These are phyloP conservation scores for Lolium rigidum DNA, from an alignment of 176 grass and related monocot species.

Conservation along the genomic window DNA sequence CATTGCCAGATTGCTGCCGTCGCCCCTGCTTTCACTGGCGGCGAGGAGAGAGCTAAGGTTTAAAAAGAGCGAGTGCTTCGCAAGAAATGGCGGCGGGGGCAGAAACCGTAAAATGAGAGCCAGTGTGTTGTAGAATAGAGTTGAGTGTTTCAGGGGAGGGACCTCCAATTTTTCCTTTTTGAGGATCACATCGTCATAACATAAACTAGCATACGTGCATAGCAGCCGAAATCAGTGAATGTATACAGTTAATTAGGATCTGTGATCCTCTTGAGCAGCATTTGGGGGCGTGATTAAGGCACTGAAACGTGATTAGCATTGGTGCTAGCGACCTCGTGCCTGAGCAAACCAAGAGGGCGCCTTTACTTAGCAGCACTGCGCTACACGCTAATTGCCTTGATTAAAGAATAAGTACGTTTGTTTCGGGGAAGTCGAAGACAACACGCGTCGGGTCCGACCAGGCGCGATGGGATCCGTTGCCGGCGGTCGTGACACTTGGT, in stretches of 20 bases:
- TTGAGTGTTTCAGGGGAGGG: too few relatives aligned
- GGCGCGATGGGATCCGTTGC: conserved; percentile 56
- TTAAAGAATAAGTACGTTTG: conserved; percentile 39
- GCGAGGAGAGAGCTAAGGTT: too few relatives aligned
- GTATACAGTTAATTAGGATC: not conserved
- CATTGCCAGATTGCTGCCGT: too few relatives aligned
- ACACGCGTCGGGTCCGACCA: conserved; percentile 67
- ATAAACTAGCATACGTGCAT: too few relatives aligned
- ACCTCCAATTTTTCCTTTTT: too few relatives aligned
- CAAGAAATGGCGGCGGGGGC: too few relatives aligned
- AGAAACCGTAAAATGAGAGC: too few relatives aligned
- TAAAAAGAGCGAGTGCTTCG: too few relatives aligned
- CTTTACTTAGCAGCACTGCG: not conserved
- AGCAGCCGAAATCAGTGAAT: not conserved
- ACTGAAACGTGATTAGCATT: conserved; percentile 42
- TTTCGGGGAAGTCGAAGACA: conserved; percentile 21
- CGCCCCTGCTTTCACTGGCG: too few relatives aligned
- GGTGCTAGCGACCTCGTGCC: conserved; percentile 10
- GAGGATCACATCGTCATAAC: too few relatives aligned
- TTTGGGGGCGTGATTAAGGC: conserved; percentile 36
- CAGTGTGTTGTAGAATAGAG: too few relatives aligned
- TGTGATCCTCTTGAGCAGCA: not conserved
- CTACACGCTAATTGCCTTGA: not conserved
- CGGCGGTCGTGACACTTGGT: conserved; percentile 65
- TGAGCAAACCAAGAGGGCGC: not conserved